Evolutionary conservation across 2,329 filamentous ascomycete genomes (phyloP).

Genomic region (Pseudogymnoascus sp.): DNA sequence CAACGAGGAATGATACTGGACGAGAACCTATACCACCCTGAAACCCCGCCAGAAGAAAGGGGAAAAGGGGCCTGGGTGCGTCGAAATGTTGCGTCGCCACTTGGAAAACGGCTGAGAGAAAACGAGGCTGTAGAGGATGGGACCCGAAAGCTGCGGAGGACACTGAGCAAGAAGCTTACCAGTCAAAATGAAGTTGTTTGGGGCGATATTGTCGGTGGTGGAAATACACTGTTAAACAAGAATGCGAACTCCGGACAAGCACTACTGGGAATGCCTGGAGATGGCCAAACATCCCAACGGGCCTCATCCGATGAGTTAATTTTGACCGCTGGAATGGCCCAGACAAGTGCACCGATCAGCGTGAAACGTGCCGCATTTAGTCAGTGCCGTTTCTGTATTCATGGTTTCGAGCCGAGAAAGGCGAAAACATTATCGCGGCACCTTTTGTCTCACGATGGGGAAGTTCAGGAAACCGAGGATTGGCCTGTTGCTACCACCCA

Average conservation of each 20-base stretch:
- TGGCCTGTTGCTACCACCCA: slow-evolving; percentile 11
- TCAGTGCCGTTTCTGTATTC: slow-evolving; percentile 32
- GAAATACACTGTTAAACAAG: slow-evolving; percentile 14
- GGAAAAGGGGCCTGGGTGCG: slow-evolving; percentile 70
- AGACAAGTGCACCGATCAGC: neutral
- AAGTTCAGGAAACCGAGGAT: slow-evolving; percentile 18
- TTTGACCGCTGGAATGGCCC: neutral
- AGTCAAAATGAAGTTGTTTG: slow-evolving; percentile 79
- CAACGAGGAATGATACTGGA: slow-evolving; percentile 85
- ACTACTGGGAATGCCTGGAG: neutral
- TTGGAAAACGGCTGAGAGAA: slow-evolving; percentile 54
- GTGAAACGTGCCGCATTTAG: slow-evolving; percentile 29
- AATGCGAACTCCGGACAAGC: neutral
- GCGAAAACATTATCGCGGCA: slow-evolving; percentile 28
- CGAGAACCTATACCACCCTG: slow-evolving; percentile 74
- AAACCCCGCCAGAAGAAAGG: slow-evolving; percentile 59
- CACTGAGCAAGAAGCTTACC: slow-evolving; percentile 74
- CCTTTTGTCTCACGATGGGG: slow-evolving; percentile 29
- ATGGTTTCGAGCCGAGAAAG: slow-evolving; percentile 37
- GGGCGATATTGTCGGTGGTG: slow-evolving; percentile 69
- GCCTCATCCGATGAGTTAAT: neutral
- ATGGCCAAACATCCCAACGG: neutral
- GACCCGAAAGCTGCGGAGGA: slow-evolving; percentile 75
- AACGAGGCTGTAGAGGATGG: slow-evolving; percentile 45
- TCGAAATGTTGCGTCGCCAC: slow-evolving; percentile 36